These are phyloP conservation scores for Backusella liffmaniae DNA, from an alignment of 192 early-diverging fungal species.

Conservation along the genomic window DNA sequence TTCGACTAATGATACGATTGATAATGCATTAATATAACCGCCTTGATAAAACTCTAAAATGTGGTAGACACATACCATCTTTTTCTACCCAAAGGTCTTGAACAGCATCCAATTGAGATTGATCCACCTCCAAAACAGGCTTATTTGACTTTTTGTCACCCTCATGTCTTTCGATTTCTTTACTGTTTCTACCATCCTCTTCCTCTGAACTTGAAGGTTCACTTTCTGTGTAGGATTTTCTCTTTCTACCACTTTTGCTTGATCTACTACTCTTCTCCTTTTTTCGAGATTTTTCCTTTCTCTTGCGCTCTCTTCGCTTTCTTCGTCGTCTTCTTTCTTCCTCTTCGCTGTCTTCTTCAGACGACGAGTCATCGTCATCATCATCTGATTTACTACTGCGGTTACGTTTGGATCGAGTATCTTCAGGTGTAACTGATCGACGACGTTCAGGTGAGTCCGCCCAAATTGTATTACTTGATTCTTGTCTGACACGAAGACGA, in stretches of 20 bases:
- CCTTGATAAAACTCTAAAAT: not conserved
- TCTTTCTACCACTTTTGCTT: slow-evolving; percentile 19
- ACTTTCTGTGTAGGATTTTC: slow-evolving; percentile 12
- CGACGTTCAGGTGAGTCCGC: slow-evolving; percentile 41
- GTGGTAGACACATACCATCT: slow-evolving; percentile 27
- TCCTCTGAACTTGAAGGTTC: slow-evolving; percentile 16
- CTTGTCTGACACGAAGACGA: slow-evolving; percentile 37
- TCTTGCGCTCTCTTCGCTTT: slow-evolving; percentile 10
- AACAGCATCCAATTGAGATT: slow-evolving; percentile 37
- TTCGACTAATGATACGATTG: slow-evolving; percentile 34
- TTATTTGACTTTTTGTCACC: not conserved
- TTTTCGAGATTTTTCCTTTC: not conserved
- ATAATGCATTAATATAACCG: not conserved
- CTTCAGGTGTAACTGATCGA: slow-evolving; percentile 30
- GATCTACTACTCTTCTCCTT: slow-evolving; percentile 19
- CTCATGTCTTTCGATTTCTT: not conserved
- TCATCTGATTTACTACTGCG: not conserved
- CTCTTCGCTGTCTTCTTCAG: not conserved
- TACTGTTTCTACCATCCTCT: not conserved
- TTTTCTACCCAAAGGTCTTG: slow-evolving; percentile 64
- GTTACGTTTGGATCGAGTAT: slow-evolving; percentile 9
- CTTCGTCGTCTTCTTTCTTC: slow-evolving; percentile 16
- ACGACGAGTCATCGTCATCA: slow-evolving; percentile 11
- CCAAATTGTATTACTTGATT: slow-evolving; percentile 40
- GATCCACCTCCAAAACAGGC: slow-evolving; percentile 25